Percentiles rank a stretch among this genome's conserved stretches.
Evolutionary conservation across 2,329 filamentous ascomycete genomes (phyloP).

Genomic region (Canariomyces notabilis): DNA sequence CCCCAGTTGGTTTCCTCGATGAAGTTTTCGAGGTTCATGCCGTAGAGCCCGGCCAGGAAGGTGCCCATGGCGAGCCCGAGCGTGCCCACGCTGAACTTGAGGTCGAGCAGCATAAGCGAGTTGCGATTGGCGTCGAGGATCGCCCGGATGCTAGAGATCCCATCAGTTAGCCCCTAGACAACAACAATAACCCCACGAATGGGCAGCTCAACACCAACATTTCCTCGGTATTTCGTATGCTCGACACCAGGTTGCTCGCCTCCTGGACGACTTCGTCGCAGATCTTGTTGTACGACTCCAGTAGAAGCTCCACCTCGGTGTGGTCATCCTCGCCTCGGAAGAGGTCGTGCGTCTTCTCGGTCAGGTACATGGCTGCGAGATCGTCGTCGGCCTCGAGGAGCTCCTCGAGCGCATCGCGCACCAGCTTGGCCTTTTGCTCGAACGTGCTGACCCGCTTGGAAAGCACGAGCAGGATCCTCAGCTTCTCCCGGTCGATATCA

Average conservation of each 20-base stretch:
- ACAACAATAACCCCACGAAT: not conserved
- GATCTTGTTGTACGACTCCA: slow-evolving; percentile 97
- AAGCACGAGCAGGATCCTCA: slow-evolving; percentile 83
- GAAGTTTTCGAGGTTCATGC: slow-evolving; percentile 99
- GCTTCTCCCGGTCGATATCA: slow-evolving; percentile 91
- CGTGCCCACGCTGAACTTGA: slow-evolving; percentile 94
- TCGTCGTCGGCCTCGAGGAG: slow-evolving; percentile 95
- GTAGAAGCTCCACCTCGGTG: slow-evolving; percentile 87
- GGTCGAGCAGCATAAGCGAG: slow-evolving; percentile 91
- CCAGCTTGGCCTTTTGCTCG: slow-evolving; percentile 91
- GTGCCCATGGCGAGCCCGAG: slow-evolving; percentile 92
- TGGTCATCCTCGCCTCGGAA: slow-evolving; percentile 27
- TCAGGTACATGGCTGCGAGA: slow-evolving; percentile 88
- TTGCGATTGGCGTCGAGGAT: slow-evolving; percentile 97
- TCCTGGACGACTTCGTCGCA: slow-evolving; percentile 97
- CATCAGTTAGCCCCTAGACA: slow-evolving; percentile 20
- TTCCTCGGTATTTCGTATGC: slow-evolving; percentile 96
- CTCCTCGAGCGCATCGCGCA: slow-evolving; percentile 92
- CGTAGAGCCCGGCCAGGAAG: slow-evolving; percentile 96
- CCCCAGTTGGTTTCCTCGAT: slow-evolving; percentile 90
- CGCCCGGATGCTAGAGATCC: slow-evolving; percentile 73
- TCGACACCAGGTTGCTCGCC: slow-evolving; percentile 84
- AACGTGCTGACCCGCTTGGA: slow-evolving; percentile 96
- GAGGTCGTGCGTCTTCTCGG: slow-evolving; percentile 61
- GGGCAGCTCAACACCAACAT: slow-evolving; percentile 65